A percentile compares a stretch with the other conserved stretches of the same genome.
These are phyloP conservation scores for Apiotrichum gamsii DNA, from an alignment of 1,284 basidiomycete genomes.

Conservation along the genomic window DNA sequence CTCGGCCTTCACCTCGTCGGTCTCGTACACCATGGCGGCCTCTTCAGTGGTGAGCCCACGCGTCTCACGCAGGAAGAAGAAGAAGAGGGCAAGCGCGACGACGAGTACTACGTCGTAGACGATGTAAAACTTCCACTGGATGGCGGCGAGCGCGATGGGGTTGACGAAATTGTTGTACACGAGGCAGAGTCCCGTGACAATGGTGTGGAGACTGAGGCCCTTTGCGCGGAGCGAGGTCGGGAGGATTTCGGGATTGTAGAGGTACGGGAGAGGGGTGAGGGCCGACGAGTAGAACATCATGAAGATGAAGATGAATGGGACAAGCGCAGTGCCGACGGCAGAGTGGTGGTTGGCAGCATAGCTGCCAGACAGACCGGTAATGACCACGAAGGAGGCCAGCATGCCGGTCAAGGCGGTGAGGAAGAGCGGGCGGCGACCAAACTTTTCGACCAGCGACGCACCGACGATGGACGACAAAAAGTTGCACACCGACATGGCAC, in stretches of 20 bases:
- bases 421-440: conserved; percentile 32
- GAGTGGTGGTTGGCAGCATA: conserved; percentile 43
- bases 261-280: neutral
- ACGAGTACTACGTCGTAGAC: conserved; percentile 51
- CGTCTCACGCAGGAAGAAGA: conserved; percentile 31
- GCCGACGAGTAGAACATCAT: conserved; percentile 55
- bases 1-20: no score
- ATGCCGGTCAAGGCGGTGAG: conserved; percentile 53
- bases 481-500: conserved; percentile 52
- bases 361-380: conserved; percentile 56
- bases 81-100: conserved; percentile 39
- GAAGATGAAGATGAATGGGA: conserved; percentile 65
- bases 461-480: conserved; percentile 29
- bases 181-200: conserved; percentile 29
- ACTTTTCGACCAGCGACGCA: conserved; percentile 25
- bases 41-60: conserved; percentile 40
- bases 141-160: conserved; percentile 58
- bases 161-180: conserved; percentile 76
- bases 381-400: conserved; percentile 57
- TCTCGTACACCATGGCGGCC: conserved; percentile 30
- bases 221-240: conserved; percentile 63
- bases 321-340: conserved; percentile 45
- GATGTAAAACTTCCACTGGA: conserved; percentile 41
- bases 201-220: conserved; percentile 53
- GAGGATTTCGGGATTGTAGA: conserved; percentile 55